These are phyloP conservation scores for Lepidium campestre DNA, from an alignment of 441 rosid species.

Conservation along the genomic window DNA sequence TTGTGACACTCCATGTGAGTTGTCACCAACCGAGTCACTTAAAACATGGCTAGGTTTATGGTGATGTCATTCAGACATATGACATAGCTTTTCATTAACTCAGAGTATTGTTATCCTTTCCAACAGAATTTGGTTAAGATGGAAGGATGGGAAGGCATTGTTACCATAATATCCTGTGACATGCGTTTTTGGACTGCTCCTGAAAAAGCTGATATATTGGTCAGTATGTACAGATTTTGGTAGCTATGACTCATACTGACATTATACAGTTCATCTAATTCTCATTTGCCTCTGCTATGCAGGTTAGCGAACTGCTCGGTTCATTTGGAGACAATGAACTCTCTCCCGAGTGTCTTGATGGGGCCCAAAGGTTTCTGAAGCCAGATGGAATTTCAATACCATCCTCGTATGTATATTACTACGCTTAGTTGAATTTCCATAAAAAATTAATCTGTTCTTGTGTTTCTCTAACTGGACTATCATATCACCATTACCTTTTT, in stretches of 20 bases:
- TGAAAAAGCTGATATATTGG: conserved; percentile 95
- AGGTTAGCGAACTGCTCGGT: conserved; percentile 97
- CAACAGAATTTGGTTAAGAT: conserved; percentile 82
- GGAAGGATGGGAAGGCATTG: conserved; percentile 88
- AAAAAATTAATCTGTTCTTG: background rate
- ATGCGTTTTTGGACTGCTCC: conserved; percentile 95
- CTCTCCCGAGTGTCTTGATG: conserved; percentile 99
- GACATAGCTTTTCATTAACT: background rate
- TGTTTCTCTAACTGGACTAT: conserved; percentile 13
- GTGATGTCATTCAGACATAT: background rate
- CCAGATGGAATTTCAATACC: conserved; percentile 96
- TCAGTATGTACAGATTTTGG: conserved; percentile 20
- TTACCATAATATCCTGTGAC: conserved; percentile 87
- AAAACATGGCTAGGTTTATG: background rate
- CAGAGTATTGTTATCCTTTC: background rate
- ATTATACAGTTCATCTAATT: conserved; percentile 1
- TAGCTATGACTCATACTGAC: background rate
- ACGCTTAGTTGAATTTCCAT: background rate
- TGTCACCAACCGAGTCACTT: background rate
- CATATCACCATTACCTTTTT: conserved; percentile 4
- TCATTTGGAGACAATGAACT: conserved; percentile 99
- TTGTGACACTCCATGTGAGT: conserved; percentile 96
- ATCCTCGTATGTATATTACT: conserved; percentile 64
- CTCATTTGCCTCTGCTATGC: conserved; percentile 28
- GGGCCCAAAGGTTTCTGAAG: conserved; percentile 93